A percentile compares a stretch with the other conserved stretches of the same genome.
Conservation (phyloP, 345 rosid genomes). For the Hibiscus mutabilis region DNA sequence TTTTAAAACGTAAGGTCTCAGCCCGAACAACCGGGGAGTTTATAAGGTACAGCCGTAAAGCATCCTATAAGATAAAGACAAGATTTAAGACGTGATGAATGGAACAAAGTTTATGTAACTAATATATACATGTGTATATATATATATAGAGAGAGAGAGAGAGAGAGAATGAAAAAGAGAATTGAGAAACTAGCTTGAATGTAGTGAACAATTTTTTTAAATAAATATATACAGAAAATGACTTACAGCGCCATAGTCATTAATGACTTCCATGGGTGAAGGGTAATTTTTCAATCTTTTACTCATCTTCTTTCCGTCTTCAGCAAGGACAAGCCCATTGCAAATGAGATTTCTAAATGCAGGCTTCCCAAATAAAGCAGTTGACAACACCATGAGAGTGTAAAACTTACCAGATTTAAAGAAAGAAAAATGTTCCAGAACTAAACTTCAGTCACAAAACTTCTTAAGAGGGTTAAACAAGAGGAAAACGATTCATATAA, state of each 20-base stretch:
- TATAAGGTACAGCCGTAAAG: constrained; percentile 82
- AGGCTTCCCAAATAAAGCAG: constrained; percentile 92
- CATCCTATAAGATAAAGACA: constrained; percentile 52
- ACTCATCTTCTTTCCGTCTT: constrained; percentile 99
- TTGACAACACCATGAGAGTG: constrained; percentile 97
- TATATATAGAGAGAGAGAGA: no score
- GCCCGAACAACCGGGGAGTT: constrained; percentile 99
- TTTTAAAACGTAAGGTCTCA: constrained; percentile 87
- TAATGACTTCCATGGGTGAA: constrained; percentile 76
- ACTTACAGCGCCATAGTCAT: constrained; percentile 96
- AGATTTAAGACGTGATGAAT: not conserved
- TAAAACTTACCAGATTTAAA: constrained; percentile 60
- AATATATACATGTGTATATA: not conserved
- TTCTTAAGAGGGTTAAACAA: not conserved
- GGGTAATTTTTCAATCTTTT: constrained; percentile 89
- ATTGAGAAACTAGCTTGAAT: not conserved
- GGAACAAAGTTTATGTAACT: constrained; percentile 1
- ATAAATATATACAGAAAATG: not conserved
- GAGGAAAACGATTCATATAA: not conserved
- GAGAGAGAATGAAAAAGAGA: not conserved
- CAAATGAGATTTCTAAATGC: constrained; percentile 91
- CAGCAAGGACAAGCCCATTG: constrained; percentile 97
- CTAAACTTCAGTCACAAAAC: not conserved
- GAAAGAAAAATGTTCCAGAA: constrained; percentile 4
- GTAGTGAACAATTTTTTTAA: not conserved